Evolutionary conservation across 2,329 filamentous ascomycete genomes (phyloP), one percentile per base, ranked within the genome.

Genomic region (Tolypocladium cylindrosporum): DNA sequence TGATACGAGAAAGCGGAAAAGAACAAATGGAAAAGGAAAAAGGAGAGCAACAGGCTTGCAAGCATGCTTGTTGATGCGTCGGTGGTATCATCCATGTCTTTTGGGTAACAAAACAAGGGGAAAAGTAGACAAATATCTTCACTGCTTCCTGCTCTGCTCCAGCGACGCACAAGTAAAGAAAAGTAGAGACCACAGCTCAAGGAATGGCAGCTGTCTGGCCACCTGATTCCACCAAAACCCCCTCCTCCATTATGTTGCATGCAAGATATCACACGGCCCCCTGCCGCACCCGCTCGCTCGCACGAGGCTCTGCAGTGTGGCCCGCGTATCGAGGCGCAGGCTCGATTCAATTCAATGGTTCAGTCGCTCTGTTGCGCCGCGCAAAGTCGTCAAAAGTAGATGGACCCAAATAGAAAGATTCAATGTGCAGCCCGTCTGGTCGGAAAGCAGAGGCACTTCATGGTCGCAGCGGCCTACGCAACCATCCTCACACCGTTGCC

Each of bases 81-180:
- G 69, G 69, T 74, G 72, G 72, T 74, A 74, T 74, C 72, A 72
- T 74, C 71, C 71, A 70, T 73, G 66, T 70, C 62, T 67, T 68
- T 67, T 65, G 64, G 63, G 61, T 62, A 65, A 62, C 60, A 65
- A 69, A 68, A 65, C 61, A 65, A 61, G 61, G 58, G 50, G 57
- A 59, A 63, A 66, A 65, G 64, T 66, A 56, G 60, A 51, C 48
- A 34, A 13, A 52, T 36, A 36, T 52, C 31, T 36, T 52, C 19
- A 37, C 48, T 37, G 31, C 48, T 52, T n/a, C 31, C 19, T 52
- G 48, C 31, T 27, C 43, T 48, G 43, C 43, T 48, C 21, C 21
- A 7, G 27, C 21, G n/a, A n/a, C 9, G 27, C 43, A 48, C 43
- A 48, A 63, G 61, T 58, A 61, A 62, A 64, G 40, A 54, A 55